Evolutionary conservation across 495 filamentous ascomycete species (phyloP), one percentile per base, ranked within the genome.

Genomic region (Penicillium simplicissimum): DNA sequence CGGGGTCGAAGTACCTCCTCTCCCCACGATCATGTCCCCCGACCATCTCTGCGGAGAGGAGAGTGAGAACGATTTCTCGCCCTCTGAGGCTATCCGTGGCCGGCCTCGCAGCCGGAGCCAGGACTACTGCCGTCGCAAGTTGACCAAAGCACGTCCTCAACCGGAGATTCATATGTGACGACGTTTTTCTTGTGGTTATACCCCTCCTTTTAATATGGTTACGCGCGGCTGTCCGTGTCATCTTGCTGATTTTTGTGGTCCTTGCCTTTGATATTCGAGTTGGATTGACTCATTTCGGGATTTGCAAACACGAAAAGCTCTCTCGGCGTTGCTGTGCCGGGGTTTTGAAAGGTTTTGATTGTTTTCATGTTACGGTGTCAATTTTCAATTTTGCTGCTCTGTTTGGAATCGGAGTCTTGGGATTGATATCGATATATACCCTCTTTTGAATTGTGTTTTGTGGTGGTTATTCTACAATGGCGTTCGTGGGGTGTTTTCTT

Each of bases 91-190:
- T 10, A 35, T 55, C 40, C 71, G 76, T 47, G 75, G 74, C 15
- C 67, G 75, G 11, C 52, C 71, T 51, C 68, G 73, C 36, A 74
- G 63, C 48, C 72, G 74, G 15, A 75, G 64, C 54, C 59, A 75
- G 19, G 71, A 70, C n/a, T 64, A 60, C 21, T 60, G 55, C 21
- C 65, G 65, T 34, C 56, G 64, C 31, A 69, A 55, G 59, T 62
- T 72, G 52, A 62, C 67, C 17, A 71, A 71, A 36, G 43, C 64
- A 14, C 61, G 57, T 45, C 63, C 63, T 47, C 62, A 57, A 25
- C 19, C 40, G 36, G 66, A 63, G 52, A 43, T 70, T 52, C 65
- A 70, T 56, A 65, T 64, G 49, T 47, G 48, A 57, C 57, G 53
- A 19, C 14, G 13, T 49, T 47, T 48, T 49, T 4, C 25, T 23